Evolutionary conservation across 2,329 filamentous ascomycete genomes (phyloP).

Genomic region (Cylindrodendrum hubeiense): DNA sequence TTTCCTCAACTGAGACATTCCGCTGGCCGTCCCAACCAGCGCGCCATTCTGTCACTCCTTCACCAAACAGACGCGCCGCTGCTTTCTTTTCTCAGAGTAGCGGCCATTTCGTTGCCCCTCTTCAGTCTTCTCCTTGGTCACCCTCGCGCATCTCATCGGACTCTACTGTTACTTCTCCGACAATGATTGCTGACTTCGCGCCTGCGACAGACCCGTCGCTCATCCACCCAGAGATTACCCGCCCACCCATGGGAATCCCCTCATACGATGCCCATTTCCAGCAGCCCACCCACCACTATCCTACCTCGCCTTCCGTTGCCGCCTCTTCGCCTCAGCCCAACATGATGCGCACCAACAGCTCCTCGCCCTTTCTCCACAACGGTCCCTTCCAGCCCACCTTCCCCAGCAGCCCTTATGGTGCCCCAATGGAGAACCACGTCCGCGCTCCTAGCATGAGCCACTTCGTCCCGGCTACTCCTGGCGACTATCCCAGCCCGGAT

Average conservation of each 20-base stretch:
- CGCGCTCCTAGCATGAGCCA: conserved; percentile 78
- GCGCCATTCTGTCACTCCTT: conserved; percentile 29
- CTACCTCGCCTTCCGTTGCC: conserved; percentile 74
- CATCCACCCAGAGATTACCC: conserved; percentile 67
- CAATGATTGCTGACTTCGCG: conserved; percentile 52
- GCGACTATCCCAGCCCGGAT: conserved; percentile 70
- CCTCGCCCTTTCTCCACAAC: conserved; percentile 76
- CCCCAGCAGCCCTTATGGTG: conserved; percentile 66
- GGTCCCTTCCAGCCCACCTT: conserved; percentile 65
- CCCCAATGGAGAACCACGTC: conserved; percentile 59
- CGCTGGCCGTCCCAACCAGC: conserved; percentile 32
- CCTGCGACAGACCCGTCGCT: conserved; percentile 64
- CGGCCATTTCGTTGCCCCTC: conserved; percentile 39
- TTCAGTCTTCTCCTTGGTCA: conserved; percentile 24
- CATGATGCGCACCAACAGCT: conserved; percentile 65
- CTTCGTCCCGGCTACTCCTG: conserved; percentile 72
- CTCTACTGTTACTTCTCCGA: conserved; percentile 29
- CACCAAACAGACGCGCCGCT: conserved; percentile 35
- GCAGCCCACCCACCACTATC: conserved; percentile 61
- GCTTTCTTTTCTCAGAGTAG: conserved; percentile 37
- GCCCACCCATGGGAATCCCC: conserved; percentile 59
- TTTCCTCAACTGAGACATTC: conserved; percentile 43
- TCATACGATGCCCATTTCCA: conserved; percentile 63
- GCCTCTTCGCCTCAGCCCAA: conserved; percentile 62
- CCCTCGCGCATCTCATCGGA: conserved; percentile 13